Conservation (phyloP, 1,139 yeast species). For the Suhomyces chickasaworum region DNA sequence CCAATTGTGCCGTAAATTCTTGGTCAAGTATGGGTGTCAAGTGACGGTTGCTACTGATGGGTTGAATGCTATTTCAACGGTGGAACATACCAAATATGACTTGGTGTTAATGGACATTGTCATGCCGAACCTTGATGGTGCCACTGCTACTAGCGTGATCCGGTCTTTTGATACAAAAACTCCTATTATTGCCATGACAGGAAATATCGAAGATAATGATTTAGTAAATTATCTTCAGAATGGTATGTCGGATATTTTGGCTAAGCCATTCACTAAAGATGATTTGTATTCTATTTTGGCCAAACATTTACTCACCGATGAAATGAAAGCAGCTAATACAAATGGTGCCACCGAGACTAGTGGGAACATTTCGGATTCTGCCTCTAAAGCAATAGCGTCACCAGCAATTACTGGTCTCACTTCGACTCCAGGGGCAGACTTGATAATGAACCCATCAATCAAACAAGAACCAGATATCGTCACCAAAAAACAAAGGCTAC, state of each 20-base stretch:
- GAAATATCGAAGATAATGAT: conserved; percentile 80
- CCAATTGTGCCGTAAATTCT: conserved; percentile 72
- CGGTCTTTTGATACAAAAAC: conserved; percentile 80
- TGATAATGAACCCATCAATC: conserved; percentile 5
- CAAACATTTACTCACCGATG: conserved; percentile 54
- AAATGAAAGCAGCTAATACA: conserved; percentile 11
- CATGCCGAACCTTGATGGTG: conserved; percentile 94
- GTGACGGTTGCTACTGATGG: conserved; percentile 95
- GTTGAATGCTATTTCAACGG: conserved; percentile 77
- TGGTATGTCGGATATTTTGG: conserved; percentile 90
- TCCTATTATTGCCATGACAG: conserved; percentile 94
- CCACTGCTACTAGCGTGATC: conserved; percentile 85
- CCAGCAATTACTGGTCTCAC: conserved; percentile 3
- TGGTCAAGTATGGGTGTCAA: conserved; percentile 86
- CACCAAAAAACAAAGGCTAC: conserved; percentile 13
- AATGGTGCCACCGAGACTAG: conserved; percentile 8
- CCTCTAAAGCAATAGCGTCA: conserved; percentile 4
- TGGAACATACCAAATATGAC: conserved; percentile 76
- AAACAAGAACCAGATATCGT: conserved; percentile 12
- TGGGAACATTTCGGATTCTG: neutral
- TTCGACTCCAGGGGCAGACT: conserved; percentile 2
- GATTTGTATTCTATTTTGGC: conserved; percentile 75
- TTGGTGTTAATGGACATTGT: conserved; percentile 90
- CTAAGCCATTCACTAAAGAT: conserved; percentile 88
- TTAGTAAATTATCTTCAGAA: conserved; percentile 78